Evolutionary conservation across 441 rosid species (phyloP), one percentile per base, ranked within the genome.

Genomic region (Euphorbia corollata): DNA sequence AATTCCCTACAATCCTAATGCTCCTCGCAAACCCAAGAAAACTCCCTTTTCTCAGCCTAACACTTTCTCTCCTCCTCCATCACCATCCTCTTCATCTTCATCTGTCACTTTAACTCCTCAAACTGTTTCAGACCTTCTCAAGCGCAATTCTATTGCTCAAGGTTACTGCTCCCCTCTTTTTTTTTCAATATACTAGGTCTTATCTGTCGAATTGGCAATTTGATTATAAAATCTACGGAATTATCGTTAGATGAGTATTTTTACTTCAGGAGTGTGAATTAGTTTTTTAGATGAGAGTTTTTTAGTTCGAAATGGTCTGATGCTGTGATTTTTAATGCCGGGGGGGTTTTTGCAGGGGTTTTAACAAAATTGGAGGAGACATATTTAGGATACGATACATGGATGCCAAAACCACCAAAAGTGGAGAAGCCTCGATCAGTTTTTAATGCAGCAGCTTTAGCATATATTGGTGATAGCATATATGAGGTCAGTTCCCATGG

Each of bases 341-440:
- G 16, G 3, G 84, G 71, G 6, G 61, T 23, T 50, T 64, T 45
- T n/a, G n/a, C n/a, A 74, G 84, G 72, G 7, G 62, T 27, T 51
- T 64, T 47, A 39, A 74, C 54, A 13, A 67, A 78, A 43, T 50
- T 67, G 69, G 87, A 80, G 64, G 86, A 83, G 22, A 67, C 67
- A 9, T 83, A 84, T 71, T 15, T 84, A 78, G 98, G 96, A 50
- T 86, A 75, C 24, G 98, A 88, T 63, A 77, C 57, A 77, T 92
- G 96, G 98, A 65, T 88, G 75, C 97, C 96, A 6, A 77, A 73
- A 51, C 86, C 94, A 19, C 98, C 98, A 0, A 85, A 85, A 79
- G 94, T 92, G 41, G 87, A 68, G 76, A 92, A 86, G 81, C 96
- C 98, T 79, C 86, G 91, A 41, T 86, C 92, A 1, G 79, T 76